Base-by-base conservation (phyloP, 2,329 filamentous ascomycete species). In the Aspergillus melleus region DNA sequence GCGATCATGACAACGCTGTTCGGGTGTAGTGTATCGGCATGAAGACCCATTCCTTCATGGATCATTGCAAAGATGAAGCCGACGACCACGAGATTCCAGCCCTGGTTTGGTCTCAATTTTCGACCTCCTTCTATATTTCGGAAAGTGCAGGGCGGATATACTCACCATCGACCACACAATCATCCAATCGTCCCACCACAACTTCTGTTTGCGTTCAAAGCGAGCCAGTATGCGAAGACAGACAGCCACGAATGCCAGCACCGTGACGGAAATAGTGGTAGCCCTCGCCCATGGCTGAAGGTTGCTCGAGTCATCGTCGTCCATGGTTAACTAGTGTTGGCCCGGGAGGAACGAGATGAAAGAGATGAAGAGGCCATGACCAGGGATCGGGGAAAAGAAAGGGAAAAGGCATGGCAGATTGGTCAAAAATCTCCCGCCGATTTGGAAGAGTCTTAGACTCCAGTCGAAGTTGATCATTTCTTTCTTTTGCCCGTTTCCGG, bases 101-200 rank as follows among this genome's bases (percentile, higher is more conserved):
- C 61, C 68, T 68, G 46, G 2, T 26, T 16, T 14, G 1, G 49
- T 20, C 20, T 60, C 30, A 59, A 24, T 42, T 24, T 6, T n/a
- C 36, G 19, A 29, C 10, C 36, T 32, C 19, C 2, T 8, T n/a
- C 6, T 20, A 36, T 10, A 44, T 32, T 22, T 47, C 42, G 14
- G 9, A 22, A 50, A 50, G 24, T 47, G 19, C 26, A 36, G 26
- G 49, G 22, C 12, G n/a, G 19, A 39, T 29, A 47, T 54, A 64
- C 71, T 49, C 66, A 82, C 80, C 80, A 80, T 79, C 1, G 81
- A 82, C 54, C 78, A 81, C 0, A 82, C 58, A 57, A 83, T 80
- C 67, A 81, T 73, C 66, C 75, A 82, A 65, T 83, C 81, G 69
- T 83, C 81, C 81, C 80, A 82, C 81, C 81, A 83, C 5, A 82